Conservation (phyloP, 1,284 basidiomycete species). For the Neolentinus lepideus region DNA sequence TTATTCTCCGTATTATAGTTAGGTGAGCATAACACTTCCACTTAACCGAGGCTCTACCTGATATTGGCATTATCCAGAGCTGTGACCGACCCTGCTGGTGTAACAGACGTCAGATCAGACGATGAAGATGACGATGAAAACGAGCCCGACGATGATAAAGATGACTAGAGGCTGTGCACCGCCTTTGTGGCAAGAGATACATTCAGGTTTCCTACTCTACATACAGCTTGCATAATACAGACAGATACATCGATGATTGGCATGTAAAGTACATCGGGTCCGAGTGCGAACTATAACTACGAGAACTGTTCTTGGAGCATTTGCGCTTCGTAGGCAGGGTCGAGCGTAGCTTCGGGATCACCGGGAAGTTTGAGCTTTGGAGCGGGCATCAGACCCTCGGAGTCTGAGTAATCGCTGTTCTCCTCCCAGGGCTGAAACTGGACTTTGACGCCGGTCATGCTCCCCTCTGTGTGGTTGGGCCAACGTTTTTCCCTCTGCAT, state of each 20-base stretch:
- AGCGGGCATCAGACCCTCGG: constrained; percentile 29
- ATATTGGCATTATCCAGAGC: constrained; percentile 25
- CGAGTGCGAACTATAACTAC: neutral
- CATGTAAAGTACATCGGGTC: neutral
- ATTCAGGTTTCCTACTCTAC: neutral
- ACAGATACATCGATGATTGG: neutral
- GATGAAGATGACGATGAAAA: constrained; percentile 55
- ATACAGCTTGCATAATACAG: neutral
- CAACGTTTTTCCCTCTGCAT: constrained; percentile 67
- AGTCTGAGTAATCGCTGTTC: constrained; percentile 50
- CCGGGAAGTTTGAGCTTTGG: neutral
- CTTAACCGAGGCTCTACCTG: constrained; percentile 10
- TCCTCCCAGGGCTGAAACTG: constrained; percentile 53
- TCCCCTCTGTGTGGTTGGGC: constrained; percentile 47
- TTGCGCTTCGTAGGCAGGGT: neutral
- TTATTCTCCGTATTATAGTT: constrained; percentile 66
- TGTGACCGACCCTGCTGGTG: constrained; percentile 25
- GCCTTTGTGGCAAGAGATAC: neutral
- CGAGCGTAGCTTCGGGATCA: neutral
- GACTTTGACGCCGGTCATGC: constrained; percentile 39
- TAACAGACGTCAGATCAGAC: constrained; percentile 52
- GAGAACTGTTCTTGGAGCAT: neutral
- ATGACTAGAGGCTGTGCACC: constrained; percentile 18
- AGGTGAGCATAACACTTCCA: constrained; percentile 28
- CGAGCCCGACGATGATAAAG: constrained; percentile 26